Evolutionary conservation across 306 rosid genomes (phyloP).

Genomic region (Sicyos baderoa): DNA sequence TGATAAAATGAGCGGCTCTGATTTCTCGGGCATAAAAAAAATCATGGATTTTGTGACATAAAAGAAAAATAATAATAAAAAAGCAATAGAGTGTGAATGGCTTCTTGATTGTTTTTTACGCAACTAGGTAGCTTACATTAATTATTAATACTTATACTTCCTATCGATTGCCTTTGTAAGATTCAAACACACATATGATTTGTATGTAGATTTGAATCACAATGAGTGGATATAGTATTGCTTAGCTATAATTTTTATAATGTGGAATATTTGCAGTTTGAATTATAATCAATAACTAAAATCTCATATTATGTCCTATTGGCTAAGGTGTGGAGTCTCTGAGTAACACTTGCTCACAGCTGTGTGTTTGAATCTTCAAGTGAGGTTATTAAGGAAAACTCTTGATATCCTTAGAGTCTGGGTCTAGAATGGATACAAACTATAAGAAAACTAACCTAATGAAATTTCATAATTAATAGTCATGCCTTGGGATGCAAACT

Average conservation of each 20-base stretch:
- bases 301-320: background rate
- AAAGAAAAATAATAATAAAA: background rate
- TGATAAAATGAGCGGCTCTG: no score
- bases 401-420: background rate
- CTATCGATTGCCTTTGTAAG: background rate
- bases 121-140: background rate
- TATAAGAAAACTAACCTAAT: background rate
- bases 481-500: background rate
- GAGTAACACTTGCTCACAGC: background rate
- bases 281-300: background rate
- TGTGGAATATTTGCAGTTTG: background rate
- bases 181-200: background rate
- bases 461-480: background rate
- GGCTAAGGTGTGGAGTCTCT: background rate
- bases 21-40: no score
- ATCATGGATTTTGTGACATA: background rate
- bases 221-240: background rate
- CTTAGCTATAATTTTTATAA: background rate
- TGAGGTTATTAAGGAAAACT: background rate
- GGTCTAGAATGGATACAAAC: background rate
- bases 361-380: background rate
- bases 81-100: background rate
- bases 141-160: background rate
- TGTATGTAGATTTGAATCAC: background rate
- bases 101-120: background rate